These are phyloP conservation scores for Nakazawaea sp. DNA, from an alignment of 805 yeast species.

Conservation along the genomic window DNA sequence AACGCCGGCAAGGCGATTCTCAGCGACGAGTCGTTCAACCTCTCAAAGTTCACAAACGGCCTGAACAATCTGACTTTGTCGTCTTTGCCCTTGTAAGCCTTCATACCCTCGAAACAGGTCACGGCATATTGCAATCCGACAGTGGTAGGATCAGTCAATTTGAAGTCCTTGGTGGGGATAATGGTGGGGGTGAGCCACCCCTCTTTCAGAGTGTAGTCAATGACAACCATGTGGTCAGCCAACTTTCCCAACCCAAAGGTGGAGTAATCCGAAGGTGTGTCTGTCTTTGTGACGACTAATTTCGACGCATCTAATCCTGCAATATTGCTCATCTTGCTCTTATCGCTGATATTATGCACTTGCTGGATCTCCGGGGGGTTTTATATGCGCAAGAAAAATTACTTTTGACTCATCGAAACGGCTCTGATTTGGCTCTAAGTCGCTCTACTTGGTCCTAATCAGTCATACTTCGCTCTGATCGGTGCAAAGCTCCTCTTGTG, in stretches of 20 bases:
- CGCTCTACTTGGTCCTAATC: too few relatives aligned
- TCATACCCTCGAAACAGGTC: slow-evolving; percentile 40
- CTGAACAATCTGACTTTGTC: slow-evolving; percentile 26
- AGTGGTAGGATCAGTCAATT: slow-evolving; percentile 35
- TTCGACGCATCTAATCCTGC: slow-evolving; percentile 8
- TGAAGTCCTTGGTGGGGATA: slow-evolving; percentile 32
- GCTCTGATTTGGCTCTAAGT: too few relatives aligned
- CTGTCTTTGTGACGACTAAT: slow-evolving; percentile 1
- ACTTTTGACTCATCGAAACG: too few relatives aligned
- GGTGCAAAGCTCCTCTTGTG: too few relatives aligned
- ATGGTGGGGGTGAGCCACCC: slow-evolving; percentile 41
- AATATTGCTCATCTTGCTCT: too few relatives aligned
- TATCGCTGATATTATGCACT: too few relatives aligned
- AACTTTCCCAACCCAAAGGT: slow-evolving; percentile 16
- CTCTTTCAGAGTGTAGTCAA: slow-evolving; percentile 34
- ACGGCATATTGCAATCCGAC: slow-evolving; percentile 39
- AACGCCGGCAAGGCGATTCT: slow-evolving; percentile 42
- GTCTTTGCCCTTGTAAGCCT: slow-evolving; percentile 30
- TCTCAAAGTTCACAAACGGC: slow-evolving; percentile 38
- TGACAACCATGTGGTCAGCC: slow-evolving; percentile 39
- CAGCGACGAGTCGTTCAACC: slow-evolving; percentile 42
- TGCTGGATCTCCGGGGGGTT: too few relatives aligned
- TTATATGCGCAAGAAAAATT: too few relatives aligned
- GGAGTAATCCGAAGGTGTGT: background rate
- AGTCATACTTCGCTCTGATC: too few relatives aligned